phyloP scores from a whole-genome alignment of 108 stramenopile species.

The Skeletonema tropicum region DNA sequence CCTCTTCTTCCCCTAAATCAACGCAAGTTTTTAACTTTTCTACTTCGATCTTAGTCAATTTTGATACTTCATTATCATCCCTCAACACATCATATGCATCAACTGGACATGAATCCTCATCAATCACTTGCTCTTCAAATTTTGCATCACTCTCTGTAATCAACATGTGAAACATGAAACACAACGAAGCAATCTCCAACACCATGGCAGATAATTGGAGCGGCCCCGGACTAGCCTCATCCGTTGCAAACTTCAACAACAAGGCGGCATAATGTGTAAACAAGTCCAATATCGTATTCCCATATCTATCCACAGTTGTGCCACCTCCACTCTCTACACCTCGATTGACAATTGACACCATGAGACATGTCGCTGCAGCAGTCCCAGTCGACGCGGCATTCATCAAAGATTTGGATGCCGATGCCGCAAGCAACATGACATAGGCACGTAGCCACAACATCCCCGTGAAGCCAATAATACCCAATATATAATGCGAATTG shows the following conservation, averaged over 20 bases:
- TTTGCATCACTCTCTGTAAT: neutral
- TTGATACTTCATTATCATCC: neutral
- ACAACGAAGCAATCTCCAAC: neutral
- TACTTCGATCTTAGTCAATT: neutral
- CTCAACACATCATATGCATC: neutral
- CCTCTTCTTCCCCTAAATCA: neutral
- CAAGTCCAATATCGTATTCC: constrained; percentile 20
- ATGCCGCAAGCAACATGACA: constrained; percentile 31
- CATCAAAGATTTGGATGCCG: constrained; percentile 35
- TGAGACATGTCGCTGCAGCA: constrained; percentile 39
- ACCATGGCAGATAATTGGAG: neutral
- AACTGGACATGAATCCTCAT: neutral
- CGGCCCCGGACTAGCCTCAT: neutral
- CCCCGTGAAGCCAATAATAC: constrained; percentile 40
- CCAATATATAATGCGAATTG: constrained; percentile 54
- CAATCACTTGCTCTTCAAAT: neutral
- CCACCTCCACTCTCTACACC: constrained; percentile 42
- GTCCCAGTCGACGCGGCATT: constrained; percentile 18
- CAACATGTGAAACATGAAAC: neutral
- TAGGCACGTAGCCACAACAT: constrained; percentile 12
- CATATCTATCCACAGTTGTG: constrained; percentile 32
- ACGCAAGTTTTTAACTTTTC: neutral
- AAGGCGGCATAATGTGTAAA: neutral
- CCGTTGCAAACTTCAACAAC: neutral
- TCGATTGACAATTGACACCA: constrained; percentile 51